These are phyloP conservation scores for Colletotrichum aenigma DNA, from an alignment of 2,329 filamentous ascomycete species.

Conservation along the genomic window DNA sequence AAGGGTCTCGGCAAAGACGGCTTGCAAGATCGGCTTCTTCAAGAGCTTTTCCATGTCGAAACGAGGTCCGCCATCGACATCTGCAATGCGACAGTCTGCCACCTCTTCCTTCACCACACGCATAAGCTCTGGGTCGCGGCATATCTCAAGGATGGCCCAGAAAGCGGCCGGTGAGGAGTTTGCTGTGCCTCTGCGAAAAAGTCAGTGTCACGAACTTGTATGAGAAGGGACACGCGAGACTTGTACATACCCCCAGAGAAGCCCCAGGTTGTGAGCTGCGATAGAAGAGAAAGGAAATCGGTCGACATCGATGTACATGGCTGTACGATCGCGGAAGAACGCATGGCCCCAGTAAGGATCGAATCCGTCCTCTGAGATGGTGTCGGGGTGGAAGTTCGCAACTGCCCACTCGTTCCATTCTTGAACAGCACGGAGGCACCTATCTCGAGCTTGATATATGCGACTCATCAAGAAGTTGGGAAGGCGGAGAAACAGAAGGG, in stretches of 20 bases:
- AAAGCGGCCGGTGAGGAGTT: not conserved
- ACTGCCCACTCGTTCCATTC: not conserved
- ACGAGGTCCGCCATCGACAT: not conserved
- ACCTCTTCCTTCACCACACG: not conserved
- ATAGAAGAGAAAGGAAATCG: not conserved
- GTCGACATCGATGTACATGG: not conserved
- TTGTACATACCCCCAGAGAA: not conserved
- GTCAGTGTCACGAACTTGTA: not conserved
- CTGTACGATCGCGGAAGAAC: not conserved
- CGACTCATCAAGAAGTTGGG: not conserved
- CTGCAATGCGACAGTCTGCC: not conserved
- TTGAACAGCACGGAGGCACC: not conserved
- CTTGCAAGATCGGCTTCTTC: not conserved
- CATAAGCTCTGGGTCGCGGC: not conserved
- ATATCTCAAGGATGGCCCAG: not conserved
- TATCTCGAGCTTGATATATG: not conserved
- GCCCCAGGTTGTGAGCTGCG: not conserved
- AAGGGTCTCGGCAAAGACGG: not conserved
- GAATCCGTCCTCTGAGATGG: not conserved
- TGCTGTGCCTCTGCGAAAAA: not conserved
- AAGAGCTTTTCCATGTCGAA: not conserved
- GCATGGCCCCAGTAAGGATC: not conserved
- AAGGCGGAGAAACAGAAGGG: not conserved
- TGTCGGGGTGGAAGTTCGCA: not conserved
- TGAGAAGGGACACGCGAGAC: fast-evolving